A percentile compares a stretch with the other conserved stretches of the same genome.
These are phyloP conservation scores for Cyberlindnera misumaiensis DNA, from an alignment of 805 yeast species.

Conservation along the genomic window DNA sequence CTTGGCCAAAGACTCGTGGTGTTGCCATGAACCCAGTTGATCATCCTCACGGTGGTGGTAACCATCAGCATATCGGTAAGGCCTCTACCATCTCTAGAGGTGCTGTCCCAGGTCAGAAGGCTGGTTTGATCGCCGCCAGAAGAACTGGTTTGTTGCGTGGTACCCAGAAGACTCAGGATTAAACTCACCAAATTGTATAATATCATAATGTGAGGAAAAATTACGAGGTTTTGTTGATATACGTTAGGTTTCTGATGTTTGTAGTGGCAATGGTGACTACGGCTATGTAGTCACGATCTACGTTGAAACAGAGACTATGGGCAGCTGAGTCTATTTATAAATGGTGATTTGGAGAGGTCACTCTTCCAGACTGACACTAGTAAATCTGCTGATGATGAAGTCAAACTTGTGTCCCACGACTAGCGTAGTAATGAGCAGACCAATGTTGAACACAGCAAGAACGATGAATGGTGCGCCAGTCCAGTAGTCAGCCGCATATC, in stretches of 20 bases:
- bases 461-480: conserved; percentile 53
- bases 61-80: conserved; percentile 99
- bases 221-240: conserved; percentile 22
- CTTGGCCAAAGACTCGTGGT: conserved; percentile 99
- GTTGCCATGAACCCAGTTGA: conserved; percentile 99
- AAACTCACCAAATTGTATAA: conserved; percentile 29
- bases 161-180: conserved; percentile 90
- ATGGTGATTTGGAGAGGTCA: no score
- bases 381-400: conserved; percentile 5
- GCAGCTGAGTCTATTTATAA: not conserved
- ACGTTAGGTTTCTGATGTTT: conserved; percentile 17
- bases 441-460: conserved; percentile 35
- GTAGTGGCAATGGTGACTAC: no score
- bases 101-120: conserved; percentile 99
- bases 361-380: not conserved
- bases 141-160: conserved; percentile 99
- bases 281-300: no score
- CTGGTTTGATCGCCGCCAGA: conserved; percentile 99
- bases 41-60: conserved; percentile 99
- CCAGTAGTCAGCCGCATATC: conserved; percentile 50
- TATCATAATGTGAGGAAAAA: conserved; percentile 15
- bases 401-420: conserved; percentile 17
- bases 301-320: not conserved
- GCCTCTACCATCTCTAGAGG: conserved; percentile 99
- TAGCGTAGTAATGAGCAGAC: conserved; percentile 18